Evolutionary conservation across 495 filamentous ascomycete genomes (phyloP), one percentile per base, ranked within the genome.

Genomic region (Annulohypoxylon nitens): DNA sequence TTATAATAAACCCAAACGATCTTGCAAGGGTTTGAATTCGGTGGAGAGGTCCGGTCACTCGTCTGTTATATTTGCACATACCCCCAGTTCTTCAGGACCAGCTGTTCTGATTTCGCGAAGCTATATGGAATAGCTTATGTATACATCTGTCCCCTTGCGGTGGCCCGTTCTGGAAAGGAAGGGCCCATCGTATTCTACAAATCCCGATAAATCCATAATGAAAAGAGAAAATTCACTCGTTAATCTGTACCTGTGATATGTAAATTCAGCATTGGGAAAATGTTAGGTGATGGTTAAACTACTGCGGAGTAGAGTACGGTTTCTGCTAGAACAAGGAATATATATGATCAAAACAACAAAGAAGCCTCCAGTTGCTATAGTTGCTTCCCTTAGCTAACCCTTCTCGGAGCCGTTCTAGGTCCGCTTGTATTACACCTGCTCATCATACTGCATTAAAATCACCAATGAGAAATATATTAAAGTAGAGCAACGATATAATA

Each of bases 61-160:
- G 64, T 66, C 63, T 73, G 63, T 65, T 75, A 26, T 59, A 63
- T 70, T 70, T 75, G 70, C 75, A 75, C 71, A 77, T 77, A 77
- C 75, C 76, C 74, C 71, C 62, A 47, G 51, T 65, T 76, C 55
- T 12, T 75, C 51, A 55, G 67, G 61, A 67, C 58, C 67, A 43
- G 33, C 26, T 60, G 41, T 43, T 72, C 69, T 67, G 64, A 69
- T 45, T 60, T 65, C 18, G 37, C 61, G 55, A 58, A 63, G 67
- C 57, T 66, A 59, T 65, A 75, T 50, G 68, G 62, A 64, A 75
- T 67, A 67, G 73, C 75, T 74, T 36, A 69, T 79, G 73, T 75
- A 79, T 71, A 79, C 72, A 72, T 67, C 69, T 62, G 37, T 23
- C 57, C 57, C 34, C 66, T 63, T 67, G 62, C 67, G 30, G 64